Conservation (phyloP, 441 rosid genomes). For the Jatropha multifida region DNA sequence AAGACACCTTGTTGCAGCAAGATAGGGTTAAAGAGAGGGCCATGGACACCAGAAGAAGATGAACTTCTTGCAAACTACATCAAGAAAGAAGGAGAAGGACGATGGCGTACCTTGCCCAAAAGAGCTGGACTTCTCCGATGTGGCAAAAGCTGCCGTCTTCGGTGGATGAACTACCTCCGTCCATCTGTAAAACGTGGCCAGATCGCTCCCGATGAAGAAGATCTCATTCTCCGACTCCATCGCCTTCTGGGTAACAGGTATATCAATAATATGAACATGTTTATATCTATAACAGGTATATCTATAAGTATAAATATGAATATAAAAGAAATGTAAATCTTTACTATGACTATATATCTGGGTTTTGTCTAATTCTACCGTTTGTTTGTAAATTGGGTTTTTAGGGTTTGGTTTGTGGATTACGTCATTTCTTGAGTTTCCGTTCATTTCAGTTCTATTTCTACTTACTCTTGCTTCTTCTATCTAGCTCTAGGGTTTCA, state of each 20-base stretch:
- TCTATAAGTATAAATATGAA: not conserved
- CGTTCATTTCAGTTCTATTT: not conserved
- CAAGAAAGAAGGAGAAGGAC: conserved; percentile 67
- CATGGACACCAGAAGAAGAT: conserved; percentile 79
- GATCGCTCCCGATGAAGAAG: conserved; percentile 77
- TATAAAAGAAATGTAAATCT: too few species aligned
- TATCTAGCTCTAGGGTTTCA: conserved; percentile 27
- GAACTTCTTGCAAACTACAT: conserved; percentile 53
- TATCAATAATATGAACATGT: too few species aligned
- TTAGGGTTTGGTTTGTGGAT: not conserved
- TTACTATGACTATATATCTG: not conserved
- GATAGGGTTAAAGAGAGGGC: conserved; percentile 67
- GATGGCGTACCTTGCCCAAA: conserved; percentile 75
- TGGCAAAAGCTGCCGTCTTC: conserved; percentile 76
- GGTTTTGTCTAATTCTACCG: not conserved
- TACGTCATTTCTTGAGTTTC: not conserved
- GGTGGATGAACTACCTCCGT: conserved; percentile 83
- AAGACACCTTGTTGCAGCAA: conserved; percentile 46
- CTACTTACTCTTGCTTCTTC: not conserved
- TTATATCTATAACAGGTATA: too few species aligned
- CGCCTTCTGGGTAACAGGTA: conserved; percentile 81
- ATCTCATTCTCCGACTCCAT: conserved; percentile 79
- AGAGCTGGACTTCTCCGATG: conserved; percentile 72
- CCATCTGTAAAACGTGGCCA: conserved; percentile 71
- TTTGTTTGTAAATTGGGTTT: conserved; percentile 4